Percentiles rank a stretch among this genome's conserved stretches.
These are phyloP conservation scores for Trichomonascaceae sp. DNA, from an alignment of 1,139 yeast genomes.

Conservation along the genomic window DNA sequence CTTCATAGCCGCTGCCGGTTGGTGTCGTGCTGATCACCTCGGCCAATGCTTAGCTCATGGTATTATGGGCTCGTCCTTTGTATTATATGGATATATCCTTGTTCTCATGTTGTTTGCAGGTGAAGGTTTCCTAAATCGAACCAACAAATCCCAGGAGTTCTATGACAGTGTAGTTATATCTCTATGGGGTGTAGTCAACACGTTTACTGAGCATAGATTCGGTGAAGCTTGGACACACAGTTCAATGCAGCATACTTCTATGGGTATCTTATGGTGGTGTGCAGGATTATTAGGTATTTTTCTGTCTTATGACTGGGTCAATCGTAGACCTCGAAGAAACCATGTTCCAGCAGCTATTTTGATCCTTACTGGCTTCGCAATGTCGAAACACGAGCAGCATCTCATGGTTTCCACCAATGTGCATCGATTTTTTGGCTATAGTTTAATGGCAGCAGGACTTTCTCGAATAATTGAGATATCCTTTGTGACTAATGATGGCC, in stretches of 20 bases:
- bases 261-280: constrained; percentile 97
- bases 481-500: constrained; percentile 51
- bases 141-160: constrained; percentile 68
- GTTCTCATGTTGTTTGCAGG: constrained; percentile 55
- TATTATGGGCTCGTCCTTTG: constrained; percentile 87
- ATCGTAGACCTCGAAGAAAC: constrained; percentile 44
- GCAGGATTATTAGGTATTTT: constrained; percentile 84
- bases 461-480: constrained; percentile 71
- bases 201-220: constrained; percentile 96
- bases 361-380: constrained; percentile 87
- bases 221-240: constrained; percentile 90
- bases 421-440: constrained; percentile 78
- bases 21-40: constrained; percentile 65
- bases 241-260: constrained; percentile 80
- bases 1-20: constrained; percentile 78
- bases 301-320: constrained; percentile 52
- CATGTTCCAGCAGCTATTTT: constrained; percentile 76
- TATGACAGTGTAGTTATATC: constrained; percentile 78
- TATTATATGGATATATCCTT: constrained; percentile 69
- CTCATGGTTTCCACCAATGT: constrained; percentile 74
- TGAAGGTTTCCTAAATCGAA: constrained; percentile 33
- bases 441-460: constrained; percentile 72
- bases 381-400: constrained; percentile 82
- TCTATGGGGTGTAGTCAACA: constrained; percentile 86
- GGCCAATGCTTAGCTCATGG: constrained; percentile 98